Evolutionary conservation across 176 grass and related monocot species (phyloP), one percentile per base, ranked within the genome.

Genomic region (Rhynchospora pubera): DNA sequence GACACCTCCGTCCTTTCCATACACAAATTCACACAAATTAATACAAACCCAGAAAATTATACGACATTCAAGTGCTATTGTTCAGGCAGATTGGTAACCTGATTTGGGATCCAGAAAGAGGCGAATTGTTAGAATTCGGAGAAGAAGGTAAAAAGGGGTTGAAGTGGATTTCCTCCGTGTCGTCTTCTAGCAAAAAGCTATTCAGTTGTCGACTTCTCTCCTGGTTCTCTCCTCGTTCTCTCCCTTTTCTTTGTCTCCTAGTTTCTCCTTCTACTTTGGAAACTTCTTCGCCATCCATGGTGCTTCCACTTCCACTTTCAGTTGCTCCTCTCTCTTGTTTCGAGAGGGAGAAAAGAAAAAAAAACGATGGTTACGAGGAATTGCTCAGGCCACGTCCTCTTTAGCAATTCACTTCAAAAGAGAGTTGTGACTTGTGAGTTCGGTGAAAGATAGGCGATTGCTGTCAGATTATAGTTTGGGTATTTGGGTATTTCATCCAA

Each of bases 1-100:
- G 96, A 94, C 9, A 76, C 57, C 86, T 85, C 85, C 5, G 85
- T 91, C 85, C 96, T 98, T 85, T 39, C 30, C 55, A 26, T 32
- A 46, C 2, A 16, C 9, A 52, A 65, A 63, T 81, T 26, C 12
- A 65, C 42, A 65, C 58, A 52, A 81, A 64, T 45, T 65, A 81
- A 12, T 30, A 64, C 4, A 48, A 50, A 66, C n/a, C 28, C 65
- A 28, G 11, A 10, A 62, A 59, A 64, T 3, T 22, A 22, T 64
- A 81, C 30, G 61, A 79, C 23, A 42, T 18, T 5, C 7, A 53
- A 24, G 21, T 55, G 28, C 22, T 26, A 73, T 51, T 50, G 9
- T 48, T 10, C 7, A 5, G 69, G 9, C 47, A 47, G 45, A 63
- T 48, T 81, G 6, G 62, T 64, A 81, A 81, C 79, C 79, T 81